phyloP scores from a whole-genome alignment of 2,329 filamentous ascomycete species.

The Talaromyces amestolkiae region DNA sequence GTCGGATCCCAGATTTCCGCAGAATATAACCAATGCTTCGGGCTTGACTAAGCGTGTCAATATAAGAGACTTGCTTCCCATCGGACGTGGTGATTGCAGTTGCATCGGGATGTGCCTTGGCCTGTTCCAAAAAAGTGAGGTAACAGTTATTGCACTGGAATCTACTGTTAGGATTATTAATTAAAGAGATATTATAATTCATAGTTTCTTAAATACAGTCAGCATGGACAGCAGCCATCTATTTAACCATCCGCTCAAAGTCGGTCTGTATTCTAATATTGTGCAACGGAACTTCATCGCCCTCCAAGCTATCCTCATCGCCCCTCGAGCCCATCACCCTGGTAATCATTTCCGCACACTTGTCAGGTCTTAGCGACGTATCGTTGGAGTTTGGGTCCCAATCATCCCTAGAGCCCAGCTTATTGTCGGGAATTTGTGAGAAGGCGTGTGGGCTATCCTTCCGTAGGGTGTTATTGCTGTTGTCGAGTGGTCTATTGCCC shows the following conservation, averaged over 20 bases:
- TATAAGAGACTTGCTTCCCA: too few species aligned
- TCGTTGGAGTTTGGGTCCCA: slow-evolving; percentile 10
- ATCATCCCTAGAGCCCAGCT: not conserved
- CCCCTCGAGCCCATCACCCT: slow-evolving; percentile 20
- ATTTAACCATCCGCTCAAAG: slow-evolving; percentile 17
- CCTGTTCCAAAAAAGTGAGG: too few species aligned
- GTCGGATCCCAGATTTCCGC: too few species aligned
- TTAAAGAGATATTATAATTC: too few species aligned
- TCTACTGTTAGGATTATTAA: too few species aligned
- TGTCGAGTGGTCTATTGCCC: not conserved
- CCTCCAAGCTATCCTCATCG: slow-evolving; percentile 16
- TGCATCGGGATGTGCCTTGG: too few species aligned
- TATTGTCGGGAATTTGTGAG: slow-evolving; percentile 24
- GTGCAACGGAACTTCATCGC: slow-evolving; percentile 25
- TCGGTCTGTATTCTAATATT: slow-evolving; percentile 25
- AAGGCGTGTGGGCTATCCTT: slow-evolving; percentile 23
- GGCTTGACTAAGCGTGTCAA: too few species aligned
- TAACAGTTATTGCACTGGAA: too few species aligned
- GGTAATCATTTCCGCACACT: slow-evolving; percentile 23
- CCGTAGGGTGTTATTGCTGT: not conserved
- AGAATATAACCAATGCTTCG: too few species aligned
- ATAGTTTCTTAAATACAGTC: too few species aligned
- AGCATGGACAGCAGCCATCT: not conserved
- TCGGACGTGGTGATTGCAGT: too few species aligned
- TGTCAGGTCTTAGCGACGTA: slow-evolving; percentile 23